Evolutionary conservation across 148 eudicot species (phyloP).

Genomic region (Persicaria maculosa): DNA sequence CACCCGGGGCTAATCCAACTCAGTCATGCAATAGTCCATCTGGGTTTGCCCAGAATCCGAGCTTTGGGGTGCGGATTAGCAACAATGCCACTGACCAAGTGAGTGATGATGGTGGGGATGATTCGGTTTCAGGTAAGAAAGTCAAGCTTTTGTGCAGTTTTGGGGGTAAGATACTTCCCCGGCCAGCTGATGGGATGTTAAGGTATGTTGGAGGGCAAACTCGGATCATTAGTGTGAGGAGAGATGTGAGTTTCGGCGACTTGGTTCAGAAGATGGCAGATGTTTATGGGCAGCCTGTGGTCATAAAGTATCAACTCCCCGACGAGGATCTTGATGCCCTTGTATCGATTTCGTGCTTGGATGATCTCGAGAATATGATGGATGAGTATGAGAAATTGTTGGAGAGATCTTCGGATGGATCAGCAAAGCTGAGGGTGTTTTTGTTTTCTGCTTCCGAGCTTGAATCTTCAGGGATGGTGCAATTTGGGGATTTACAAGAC

Average conservation of each 20-base stretch:
- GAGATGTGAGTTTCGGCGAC: conserved; percentile 46
- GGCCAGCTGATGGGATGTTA: conserved; percentile 75
- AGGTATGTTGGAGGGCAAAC: conserved; percentile 98
- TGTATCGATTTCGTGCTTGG: conserved; percentile 77
- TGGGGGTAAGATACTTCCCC: conserved; percentile 88
- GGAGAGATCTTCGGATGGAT: conserved; percentile 70
- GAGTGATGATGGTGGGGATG: conserved; percentile 66
- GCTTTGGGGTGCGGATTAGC: conserved; percentile 21
- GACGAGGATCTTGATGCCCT: conserved; percentile 95
- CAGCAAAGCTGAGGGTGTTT: conserved; percentile 78
- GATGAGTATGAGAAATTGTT: conserved; percentile 79
- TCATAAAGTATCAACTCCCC: conserved; percentile 84
- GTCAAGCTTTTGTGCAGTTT: conserved; percentile 89
- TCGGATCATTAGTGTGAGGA: conserved; percentile 68
- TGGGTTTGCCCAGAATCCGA: conserved; percentile 14
- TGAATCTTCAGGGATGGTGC: conserved; percentile 45
- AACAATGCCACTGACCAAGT: conserved; percentile 45
- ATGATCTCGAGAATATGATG: conserved; percentile 97
- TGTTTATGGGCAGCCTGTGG: conserved; percentile 46
- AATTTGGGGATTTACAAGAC: conserved; percentile 51
- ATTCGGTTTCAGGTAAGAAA: conserved; percentile 60
- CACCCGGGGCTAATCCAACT: conserved; percentile 9
- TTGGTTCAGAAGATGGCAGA: conserved; percentile 70
- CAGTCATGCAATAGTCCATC: conserved; percentile 4
- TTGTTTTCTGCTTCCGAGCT: conserved; percentile 63